These are phyloP conservation scores for Gymnopus androsaceus DNA, from an alignment of 1,284 basidiomycete species.

Conservation along the genomic window DNA sequence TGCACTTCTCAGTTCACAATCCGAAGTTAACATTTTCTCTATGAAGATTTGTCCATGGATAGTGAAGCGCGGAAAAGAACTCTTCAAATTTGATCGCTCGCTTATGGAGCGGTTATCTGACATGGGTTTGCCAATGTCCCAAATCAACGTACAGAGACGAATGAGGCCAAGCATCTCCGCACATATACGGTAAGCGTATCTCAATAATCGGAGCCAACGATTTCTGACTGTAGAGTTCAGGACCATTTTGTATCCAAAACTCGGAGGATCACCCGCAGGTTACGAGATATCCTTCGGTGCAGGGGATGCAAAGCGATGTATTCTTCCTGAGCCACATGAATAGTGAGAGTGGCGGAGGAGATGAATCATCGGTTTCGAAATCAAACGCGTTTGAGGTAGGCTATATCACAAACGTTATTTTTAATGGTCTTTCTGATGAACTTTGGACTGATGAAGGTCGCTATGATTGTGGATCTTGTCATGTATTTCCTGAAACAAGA, in stretches of 20 bases:
- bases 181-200: constrained; percentile 39
- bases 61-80: constrained; percentile 43
- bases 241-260: constrained; percentile 56
- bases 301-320: constrained; percentile 57
- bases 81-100: constrained; percentile 63
- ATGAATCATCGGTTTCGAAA: constrained; percentile 58
- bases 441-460: constrained; percentile 44
- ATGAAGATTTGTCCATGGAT: constrained; percentile 55
- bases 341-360: constrained; percentile 47
- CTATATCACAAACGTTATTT: background rate
- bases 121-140: constrained; percentile 56
- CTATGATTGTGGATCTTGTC: constrained; percentile 71
- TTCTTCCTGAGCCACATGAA: constrained; percentile 63
- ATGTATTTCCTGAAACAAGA: constrained; percentile 64
- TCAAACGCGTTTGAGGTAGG: constrained; percentile 68
- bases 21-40: background rate
- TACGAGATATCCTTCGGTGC: constrained; percentile 48
- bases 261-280: constrained; percentile 61
- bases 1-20: background rate
- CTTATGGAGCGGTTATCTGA: constrained; percentile 62
- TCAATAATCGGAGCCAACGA: background rate
- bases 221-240: constrained; percentile 36
- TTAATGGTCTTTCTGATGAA: background rate
- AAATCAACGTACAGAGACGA: constrained; percentile 59
- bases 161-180: constrained; percentile 60